phyloP scores from a whole-genome alignment of 73 alveolate genomes.

The Paramecium octaurelia region DNA sequence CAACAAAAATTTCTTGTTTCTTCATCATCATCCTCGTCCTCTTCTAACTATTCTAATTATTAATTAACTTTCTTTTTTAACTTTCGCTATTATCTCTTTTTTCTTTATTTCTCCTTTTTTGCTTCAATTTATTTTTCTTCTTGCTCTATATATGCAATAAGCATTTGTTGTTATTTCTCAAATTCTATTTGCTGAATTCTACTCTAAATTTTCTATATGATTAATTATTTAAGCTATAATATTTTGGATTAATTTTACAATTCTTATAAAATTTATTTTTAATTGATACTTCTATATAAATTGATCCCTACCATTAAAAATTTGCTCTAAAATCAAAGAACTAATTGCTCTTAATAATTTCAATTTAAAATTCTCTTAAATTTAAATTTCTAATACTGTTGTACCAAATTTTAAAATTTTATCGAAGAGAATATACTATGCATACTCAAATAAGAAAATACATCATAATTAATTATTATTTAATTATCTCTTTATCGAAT shows the following conservation, averaged over 20 bases:
- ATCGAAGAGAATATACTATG: neutral
- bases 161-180: neutral
- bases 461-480: conserved; percentile 22
- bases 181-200: neutral
- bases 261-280: neutral
- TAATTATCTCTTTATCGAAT: conserved; percentile 6
- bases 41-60: neutral
- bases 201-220: neutral
- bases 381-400: neutral
- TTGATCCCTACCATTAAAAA: neutral
- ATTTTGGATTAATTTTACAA: neutral
- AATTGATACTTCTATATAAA: neutral
- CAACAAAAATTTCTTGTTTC: neutral
- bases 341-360: neutral
- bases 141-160: neutral
- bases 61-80: neutral
- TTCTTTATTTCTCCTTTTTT: neutral
- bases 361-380: neutral
- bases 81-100: neutral
- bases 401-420: neutral
- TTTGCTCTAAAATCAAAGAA: neutral
- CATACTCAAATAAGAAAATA: neutral
- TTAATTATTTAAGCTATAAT: neutral
- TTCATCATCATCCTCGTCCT: neutral
- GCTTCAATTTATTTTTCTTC: neutral